Evolutionary conservation across 73 alveolate genomes (phyloP).

Genomic region (Blepharisma japonicum): DNA sequence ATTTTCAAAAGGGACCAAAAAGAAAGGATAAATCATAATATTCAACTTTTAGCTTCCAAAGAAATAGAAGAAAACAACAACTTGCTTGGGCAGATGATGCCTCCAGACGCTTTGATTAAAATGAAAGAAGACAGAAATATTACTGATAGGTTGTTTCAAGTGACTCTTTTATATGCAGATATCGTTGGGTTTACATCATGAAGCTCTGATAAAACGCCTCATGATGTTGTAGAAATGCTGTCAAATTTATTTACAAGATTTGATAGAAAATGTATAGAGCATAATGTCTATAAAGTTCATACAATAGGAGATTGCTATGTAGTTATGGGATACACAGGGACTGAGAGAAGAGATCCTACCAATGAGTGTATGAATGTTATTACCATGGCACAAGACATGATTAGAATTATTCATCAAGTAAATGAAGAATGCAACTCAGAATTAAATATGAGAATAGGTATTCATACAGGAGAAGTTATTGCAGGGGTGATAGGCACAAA

Average conservation of each 20-base stretch:
- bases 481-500: conserved; percentile 42
- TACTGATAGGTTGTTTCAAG: conserved; percentile 84
- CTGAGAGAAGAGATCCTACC: conserved; percentile 55
- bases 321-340: conserved; percentile 69
- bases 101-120: conserved; percentile 60
- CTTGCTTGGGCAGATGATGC: conserved; percentile 62
- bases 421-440: conserved; percentile 45
- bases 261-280: conserved; percentile 84
- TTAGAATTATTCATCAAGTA: conserved; percentile 46
- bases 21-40: conserved; percentile 34
- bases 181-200: conserved; percentile 79
- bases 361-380: conserved; percentile 68
- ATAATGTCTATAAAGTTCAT: conserved; percentile 75
- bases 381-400: conserved; percentile 65
- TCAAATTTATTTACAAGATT: conserved; percentile 87
- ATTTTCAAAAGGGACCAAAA: background rate
- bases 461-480: conserved; percentile 43
- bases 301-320: conserved; percentile 83
- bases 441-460: conserved; percentile 42
- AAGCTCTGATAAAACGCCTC: conserved; percentile 79
- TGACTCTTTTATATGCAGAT: conserved; percentile 94
- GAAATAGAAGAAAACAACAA: conserved; percentile 52
- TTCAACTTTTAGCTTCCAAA: conserved; percentile 49
- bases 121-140: conserved; percentile 59
- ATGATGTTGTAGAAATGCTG: conserved; percentile 86